Evolutionary conservation across 148 eudicot genomes (phyloP).

Genomic region (Fagopyrum tataricum): DNA sequence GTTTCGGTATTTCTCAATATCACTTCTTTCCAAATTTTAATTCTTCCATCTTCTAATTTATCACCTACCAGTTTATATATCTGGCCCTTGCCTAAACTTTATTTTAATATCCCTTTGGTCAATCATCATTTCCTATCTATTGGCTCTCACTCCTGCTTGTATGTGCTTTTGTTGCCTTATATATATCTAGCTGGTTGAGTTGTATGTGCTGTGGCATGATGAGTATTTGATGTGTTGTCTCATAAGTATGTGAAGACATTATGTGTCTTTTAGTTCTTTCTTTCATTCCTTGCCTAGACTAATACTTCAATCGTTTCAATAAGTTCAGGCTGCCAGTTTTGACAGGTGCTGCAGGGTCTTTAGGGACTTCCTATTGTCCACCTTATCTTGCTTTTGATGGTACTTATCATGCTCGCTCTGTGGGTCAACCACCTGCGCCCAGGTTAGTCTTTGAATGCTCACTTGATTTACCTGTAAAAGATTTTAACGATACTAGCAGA

Average conservation of each 20-base stretch:
- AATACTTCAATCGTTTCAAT: neutral
- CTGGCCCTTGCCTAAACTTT: too few relatives aligned
- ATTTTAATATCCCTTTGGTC: too few relatives aligned
- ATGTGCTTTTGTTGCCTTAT: neutral
- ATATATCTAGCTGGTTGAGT: neutral
- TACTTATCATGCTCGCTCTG: conserved; percentile 51
- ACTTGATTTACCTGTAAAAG: neutral
- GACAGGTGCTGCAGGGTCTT: conserved; percentile 84
- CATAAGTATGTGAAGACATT: neutral
- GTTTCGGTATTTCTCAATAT: too few relatives aligned
- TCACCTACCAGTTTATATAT: too few relatives aligned
- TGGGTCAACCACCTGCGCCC: conserved; percentile 61
- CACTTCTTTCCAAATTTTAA: too few relatives aligned
- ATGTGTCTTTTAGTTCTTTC: neutral
- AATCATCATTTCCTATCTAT: too few relatives aligned
- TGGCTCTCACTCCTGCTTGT: neutral
- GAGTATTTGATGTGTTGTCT: neutral
- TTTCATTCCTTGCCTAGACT: neutral
- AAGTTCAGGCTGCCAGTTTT: conserved; percentile 69
- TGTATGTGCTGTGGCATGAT: neutral
- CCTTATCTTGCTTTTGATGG: conserved; percentile 79
- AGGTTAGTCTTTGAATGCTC: conserved; percentile 29
- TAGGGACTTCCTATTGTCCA: conserved; percentile 67
- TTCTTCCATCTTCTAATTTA: too few relatives aligned
- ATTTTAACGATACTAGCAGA: neutral